Evolutionary conservation across 441 rosid genomes (phyloP), one percentile per base, ranked within the genome.

Genomic region (Syzygium malaccense): DNA sequence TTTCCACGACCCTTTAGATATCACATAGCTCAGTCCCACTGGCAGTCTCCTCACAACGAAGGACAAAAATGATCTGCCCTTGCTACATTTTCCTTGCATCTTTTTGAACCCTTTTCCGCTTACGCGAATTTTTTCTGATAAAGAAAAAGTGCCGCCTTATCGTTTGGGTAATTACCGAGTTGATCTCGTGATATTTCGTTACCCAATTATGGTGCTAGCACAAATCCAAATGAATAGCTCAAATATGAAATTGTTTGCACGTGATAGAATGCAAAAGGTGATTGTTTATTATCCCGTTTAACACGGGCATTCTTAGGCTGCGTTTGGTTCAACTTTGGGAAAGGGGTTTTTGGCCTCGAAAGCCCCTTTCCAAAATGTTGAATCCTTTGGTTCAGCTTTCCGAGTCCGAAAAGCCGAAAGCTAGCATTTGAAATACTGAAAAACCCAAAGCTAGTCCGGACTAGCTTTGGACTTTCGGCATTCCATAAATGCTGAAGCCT

Each of bases 251-350:
- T 33, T 68, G 0, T 33, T 10, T 19, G 23, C 8, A 19, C 0
- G 0, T 2, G 0, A 12, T 19, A 33, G 28, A 68, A 68, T 33
- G 14, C 48, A 0, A 18, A 32, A 68, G 5, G 3, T 0, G 1
- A 68, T 33, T 37, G 7, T 19, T 33, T 33, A 68, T 33, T 33
- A 19, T 19, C 48, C 48, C 6, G 5, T 68, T 19, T 18, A 18
- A 68, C 14, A 33, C 5, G 45, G 25, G 26, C 79, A 71, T 20
- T 20, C 79, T 68, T 33, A 33, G 33, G 33, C 33, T 33, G 33
- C 33, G 33, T 33, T 33, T 33, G 33, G 33, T 33, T 33, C 33
- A 33, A 3, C 3, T 33, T 33, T 33, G 33, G 33, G 33, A 33
- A 33, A 33, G 33, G 33, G 33, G 33, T 3, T 33, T 33, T 33